Evolutionary conservation across 495 filamentous ascomycete genomes (phyloP).

Genomic region (Podospora australis): DNA sequence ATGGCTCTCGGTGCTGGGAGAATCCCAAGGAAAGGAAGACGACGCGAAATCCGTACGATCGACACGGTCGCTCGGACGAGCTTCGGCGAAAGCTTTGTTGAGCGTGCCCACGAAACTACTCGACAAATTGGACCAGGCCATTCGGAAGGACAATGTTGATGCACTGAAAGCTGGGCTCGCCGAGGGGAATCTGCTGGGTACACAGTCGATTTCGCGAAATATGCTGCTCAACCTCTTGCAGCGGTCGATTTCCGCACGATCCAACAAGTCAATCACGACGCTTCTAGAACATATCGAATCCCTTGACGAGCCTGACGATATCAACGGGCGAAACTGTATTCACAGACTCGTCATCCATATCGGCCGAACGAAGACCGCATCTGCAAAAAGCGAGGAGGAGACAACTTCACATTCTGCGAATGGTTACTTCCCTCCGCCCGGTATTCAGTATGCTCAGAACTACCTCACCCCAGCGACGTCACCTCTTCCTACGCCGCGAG

Average conservation of each 20-base stretch:
- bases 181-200: constrained; percentile 46
- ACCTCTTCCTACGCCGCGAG: constrained; percentile 45
- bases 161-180: constrained; percentile 53
- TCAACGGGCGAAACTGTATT: constrained; percentile 88
- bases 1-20: constrained; percentile 78
- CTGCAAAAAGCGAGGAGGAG: constrained; percentile 34
- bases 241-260: constrained; percentile 66
- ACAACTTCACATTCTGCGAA: constrained; percentile 29
- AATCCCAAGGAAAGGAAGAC: constrained; percentile 61
- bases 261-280: constrained; percentile 59
- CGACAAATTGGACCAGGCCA: constrained; percentile 68
- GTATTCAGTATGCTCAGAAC: constrained; percentile 55
- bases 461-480: constrained; percentile 62
- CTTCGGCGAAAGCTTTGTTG: constrained; percentile 62
- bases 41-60: constrained; percentile 68
- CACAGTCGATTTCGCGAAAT: constrained; percentile 50
- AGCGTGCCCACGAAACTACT: constrained; percentile 59
- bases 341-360: constrained; percentile 88
- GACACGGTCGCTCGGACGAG: constrained; percentile 61
- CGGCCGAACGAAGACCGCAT: constrained; percentile 65
- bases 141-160: constrained; percentile 64
- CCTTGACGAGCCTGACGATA: constrained; percentile 81
- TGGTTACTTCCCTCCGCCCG: constrained; percentile 40
- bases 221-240: constrained; percentile 77
- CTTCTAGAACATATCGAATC: constrained; percentile 60